These are phyloP conservation scores for Aphanomyces cochlioides DNA, from an alignment of 352 stramenopile species.

Conservation along the genomic window DNA sequence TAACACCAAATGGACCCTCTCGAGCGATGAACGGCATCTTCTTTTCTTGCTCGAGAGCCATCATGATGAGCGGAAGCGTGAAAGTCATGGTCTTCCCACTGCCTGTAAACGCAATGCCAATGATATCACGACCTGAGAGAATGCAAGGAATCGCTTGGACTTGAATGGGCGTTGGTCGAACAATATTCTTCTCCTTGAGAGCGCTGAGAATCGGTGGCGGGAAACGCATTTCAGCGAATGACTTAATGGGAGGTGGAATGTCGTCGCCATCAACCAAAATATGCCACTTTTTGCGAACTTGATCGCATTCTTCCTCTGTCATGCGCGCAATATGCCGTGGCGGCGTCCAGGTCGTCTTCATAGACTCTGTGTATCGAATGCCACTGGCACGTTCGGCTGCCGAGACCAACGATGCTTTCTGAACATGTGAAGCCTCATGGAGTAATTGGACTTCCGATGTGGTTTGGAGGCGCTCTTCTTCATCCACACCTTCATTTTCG, in stretches of 20 bases:
- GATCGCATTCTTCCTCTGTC: constrained; percentile 83
- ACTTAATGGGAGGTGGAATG: constrained; percentile 94
- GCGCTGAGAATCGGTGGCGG: constrained; percentile 88
- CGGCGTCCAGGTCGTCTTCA: constrained; percentile 90
- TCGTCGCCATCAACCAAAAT: constrained; percentile 96
- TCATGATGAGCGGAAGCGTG: constrained; percentile 95
- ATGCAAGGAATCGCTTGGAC: constrained; percentile 97
- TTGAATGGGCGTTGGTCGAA: constrained; percentile 96
- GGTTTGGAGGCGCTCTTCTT: constrained; percentile 73
- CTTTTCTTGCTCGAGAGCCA: constrained; percentile 95
- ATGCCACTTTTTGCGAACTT: constrained; percentile 96
- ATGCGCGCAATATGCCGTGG: constrained; percentile 84
- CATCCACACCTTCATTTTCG: constrained; percentile 74
- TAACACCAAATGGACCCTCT: constrained; percentile 96
- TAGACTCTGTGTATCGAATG: constrained; percentile 85
- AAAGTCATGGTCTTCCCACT: constrained; percentile 99
- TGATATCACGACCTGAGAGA: constrained; percentile 95
- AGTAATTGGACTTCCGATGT: constrained; percentile 91
- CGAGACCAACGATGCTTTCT: constrained; percentile 94
- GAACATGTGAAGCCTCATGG: constrained; percentile 93
- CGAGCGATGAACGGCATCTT: constrained; percentile 90
- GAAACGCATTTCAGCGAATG: constrained; percentile 97
- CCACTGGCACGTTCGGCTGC: constrained; percentile 90
- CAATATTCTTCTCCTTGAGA: constrained; percentile 95
- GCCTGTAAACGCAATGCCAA: constrained; percentile 99